Percentiles rank a stretch among this genome's conserved stretches.
Conservation (phyloP, 345 rosid genomes). For the Nasturtium officinale region DNA sequence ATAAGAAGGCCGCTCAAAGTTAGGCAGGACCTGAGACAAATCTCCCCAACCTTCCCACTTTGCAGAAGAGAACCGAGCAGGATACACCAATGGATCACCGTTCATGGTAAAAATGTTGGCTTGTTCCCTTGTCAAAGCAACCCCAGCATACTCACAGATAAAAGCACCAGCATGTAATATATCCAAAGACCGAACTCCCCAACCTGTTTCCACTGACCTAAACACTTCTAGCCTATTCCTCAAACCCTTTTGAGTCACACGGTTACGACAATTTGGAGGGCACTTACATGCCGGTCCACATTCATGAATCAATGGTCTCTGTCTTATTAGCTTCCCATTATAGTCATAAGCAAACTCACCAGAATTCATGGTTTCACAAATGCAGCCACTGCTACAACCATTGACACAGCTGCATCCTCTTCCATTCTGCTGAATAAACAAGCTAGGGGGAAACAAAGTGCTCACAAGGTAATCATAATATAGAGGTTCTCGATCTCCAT, state of each 20-base stretch:
- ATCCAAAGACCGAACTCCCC: constrained; percentile 93
- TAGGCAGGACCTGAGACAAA: constrained; percentile 65
- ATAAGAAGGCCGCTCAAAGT: constrained; percentile 56
- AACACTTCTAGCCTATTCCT: constrained; percentile 76
- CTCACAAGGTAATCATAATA: constrained; percentile 70
- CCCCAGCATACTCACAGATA: constrained; percentile 88
- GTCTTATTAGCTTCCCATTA: constrained; percentile 65
- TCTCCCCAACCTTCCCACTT: constrained; percentile 92
- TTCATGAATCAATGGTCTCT: constrained; percentile 76
- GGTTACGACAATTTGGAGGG: constrained; percentile 76
- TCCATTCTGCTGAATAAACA: constrained; percentile 43
- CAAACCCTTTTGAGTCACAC: constrained; percentile 76
- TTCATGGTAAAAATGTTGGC: constrained; percentile 75
- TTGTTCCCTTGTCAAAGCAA: constrained; percentile 86
- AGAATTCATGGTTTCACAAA: constrained; percentile 73
- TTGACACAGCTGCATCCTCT: constrained; percentile 73
- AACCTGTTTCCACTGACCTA: constrained; percentile 86
- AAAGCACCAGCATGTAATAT: constrained; percentile 88
- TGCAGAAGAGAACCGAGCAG: constrained; percentile 60
- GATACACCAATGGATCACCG: constrained; percentile 80
- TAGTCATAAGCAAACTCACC: constrained; percentile 82
- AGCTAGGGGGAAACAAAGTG: constrained; percentile 65
- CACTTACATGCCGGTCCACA: constrained; percentile 78
- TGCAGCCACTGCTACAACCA: constrained; percentile 69
- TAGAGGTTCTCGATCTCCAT: constrained; percentile 76